Conservation (phyloP, 495 filamentous ascomycete genomes). For the Umbilicaria muhlenbergii region DNA sequence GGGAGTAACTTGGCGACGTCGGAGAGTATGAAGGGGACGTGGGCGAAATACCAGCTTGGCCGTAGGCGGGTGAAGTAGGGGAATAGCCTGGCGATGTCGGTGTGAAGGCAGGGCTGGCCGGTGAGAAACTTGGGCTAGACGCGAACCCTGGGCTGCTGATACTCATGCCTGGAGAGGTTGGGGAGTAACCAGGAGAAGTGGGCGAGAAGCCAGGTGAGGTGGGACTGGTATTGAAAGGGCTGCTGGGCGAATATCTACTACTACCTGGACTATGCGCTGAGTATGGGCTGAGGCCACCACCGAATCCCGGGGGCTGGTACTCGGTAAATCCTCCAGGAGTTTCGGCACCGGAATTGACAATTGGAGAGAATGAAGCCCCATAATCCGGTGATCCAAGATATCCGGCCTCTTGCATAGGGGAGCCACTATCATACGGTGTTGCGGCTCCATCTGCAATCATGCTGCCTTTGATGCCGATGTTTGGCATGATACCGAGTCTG, state of each 20-base stretch:
- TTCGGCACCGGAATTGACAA: slow-evolving; percentile 60
- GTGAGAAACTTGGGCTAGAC: slow-evolving; percentile 35
- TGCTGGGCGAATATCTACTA: slow-evolving; percentile 49
- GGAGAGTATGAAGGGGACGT: slow-evolving; percentile 65
- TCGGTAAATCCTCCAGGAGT: slow-evolving; percentile 58
- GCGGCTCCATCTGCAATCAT: slow-evolving; percentile 64
- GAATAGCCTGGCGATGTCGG: slow-evolving; percentile 45
- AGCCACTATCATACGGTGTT: slow-evolving; percentile 87
- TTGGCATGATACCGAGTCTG: slow-evolving; percentile 60
- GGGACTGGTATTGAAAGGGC: slow-evolving; percentile 44
- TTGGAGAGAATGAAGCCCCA: slow-evolving; percentile 78
- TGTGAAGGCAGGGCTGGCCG: slow-evolving; percentile 54
- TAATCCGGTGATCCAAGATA: slow-evolving; percentile 64
- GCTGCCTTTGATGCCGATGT: slow-evolving; percentile 55
- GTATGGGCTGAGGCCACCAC: slow-evolving; percentile 54
- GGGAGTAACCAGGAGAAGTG: slow-evolving; percentile 49
- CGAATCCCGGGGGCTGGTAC: slow-evolving; percentile 36
- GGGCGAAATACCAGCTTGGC: slow-evolving; percentile 43
- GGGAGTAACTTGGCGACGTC: slow-evolving; percentile 63
- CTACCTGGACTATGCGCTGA: slow-evolving; percentile 49
- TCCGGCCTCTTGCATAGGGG: slow-evolving; percentile 67
- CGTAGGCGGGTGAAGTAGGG: slow-evolving; percentile 51
- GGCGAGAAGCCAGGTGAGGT: slow-evolving; percentile 65
- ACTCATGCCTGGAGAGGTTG: slow-evolving; percentile 46
- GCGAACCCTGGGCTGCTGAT: slow-evolving; percentile 38